Base-by-base conservation (phyloP, 2,329 filamentous ascomycete genomes). In the Aureobasidium sp. region DNA sequence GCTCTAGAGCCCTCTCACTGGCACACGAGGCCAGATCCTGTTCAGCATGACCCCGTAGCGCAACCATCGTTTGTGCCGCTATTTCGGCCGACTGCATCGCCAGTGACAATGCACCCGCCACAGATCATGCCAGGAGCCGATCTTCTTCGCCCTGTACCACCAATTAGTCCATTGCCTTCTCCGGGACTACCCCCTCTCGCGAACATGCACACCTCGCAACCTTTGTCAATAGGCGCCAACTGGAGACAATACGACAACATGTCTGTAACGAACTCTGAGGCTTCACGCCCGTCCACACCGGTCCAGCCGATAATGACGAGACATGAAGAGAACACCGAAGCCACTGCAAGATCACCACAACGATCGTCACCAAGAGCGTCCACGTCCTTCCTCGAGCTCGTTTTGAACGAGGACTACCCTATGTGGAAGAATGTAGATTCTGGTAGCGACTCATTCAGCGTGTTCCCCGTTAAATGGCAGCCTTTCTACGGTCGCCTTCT, bases 381-480 rank as follows among this genome's bases (percentile, higher is more conserved):
- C 2, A n/a, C 42, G 21, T 25, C 39, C 21, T 61, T 61, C 27
- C 49, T 61, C 9, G 59, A 61, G 15, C 10, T 55, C n/a, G 59
- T 61, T 4, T 27, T 61, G 41, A 61, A 61, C 27, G 49, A 54
- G 11, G 59, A 61, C 1, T 47, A 39, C 41, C 49, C 49, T 6
- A 37, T 55, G 25, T 61, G 48, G 48, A 47, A 52, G 21, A 30
- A 16, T 27, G 59, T 55, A 2, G 49, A 61, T 39, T 41, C 49
- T 25, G 49, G 34, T n/a, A 45, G 16, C 21, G 29, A 61, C 39
- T 53, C 59, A 27, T 61, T 61, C 16, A 30, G 15, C 7, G 27
- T 54, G 3, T 61, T 61, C n/a, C 59, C 59, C 9, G 59, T 61
- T 13, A 55, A 37, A 11, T 61, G 59, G 59, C 48, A 61, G 29